phyloP scores from a whole-genome alignment of 441 rosid species.

The Dalechampia spathulata region DNA sequence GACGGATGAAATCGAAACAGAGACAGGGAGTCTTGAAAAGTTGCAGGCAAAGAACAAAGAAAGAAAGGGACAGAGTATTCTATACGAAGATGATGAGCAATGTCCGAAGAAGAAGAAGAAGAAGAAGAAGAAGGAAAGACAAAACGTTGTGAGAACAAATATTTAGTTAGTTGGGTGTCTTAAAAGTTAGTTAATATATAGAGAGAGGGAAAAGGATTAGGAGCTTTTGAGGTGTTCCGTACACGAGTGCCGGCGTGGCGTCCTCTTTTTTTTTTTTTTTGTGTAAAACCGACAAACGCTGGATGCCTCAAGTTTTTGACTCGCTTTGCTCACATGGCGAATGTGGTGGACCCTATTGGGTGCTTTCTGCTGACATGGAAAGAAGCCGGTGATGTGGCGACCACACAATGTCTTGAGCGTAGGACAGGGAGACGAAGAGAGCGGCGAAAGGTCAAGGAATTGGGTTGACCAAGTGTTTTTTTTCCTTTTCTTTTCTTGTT shows the following conservation, averaged over 20 bases:
- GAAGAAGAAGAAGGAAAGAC: too few species aligned
- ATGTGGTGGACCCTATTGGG: too few species aligned
- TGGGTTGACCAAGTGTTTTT: constrained; percentile 5
- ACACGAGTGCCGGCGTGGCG: constrained; percentile 17
- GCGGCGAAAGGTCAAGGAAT: neutral
- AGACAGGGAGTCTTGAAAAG: neutral
- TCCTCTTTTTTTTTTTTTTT: neutral
- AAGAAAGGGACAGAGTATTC: too few species aligned
- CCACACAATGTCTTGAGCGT: neutral
- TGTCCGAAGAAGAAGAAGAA: too few species aligned
- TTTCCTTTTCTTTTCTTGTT: too few species aligned
- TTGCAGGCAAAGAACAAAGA: too few species aligned
- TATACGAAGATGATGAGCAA: too few species aligned
- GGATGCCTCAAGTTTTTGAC: constrained; percentile 7
- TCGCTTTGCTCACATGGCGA: neutral
- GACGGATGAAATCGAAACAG: neutral
- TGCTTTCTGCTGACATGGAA: too few species aligned
- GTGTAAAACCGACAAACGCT: constrained; percentile 30
- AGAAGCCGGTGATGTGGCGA: neutral
- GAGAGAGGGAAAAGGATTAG: neutral
- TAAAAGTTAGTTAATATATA: constrained; percentile 21
- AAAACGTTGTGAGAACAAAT: too few species aligned
- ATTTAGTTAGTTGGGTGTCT: too few species aligned
- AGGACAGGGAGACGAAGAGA: neutral
- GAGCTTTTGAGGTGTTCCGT: constrained; percentile 13